phyloP scores from a whole-genome alignment of 768 basidiomycete genomes.

The Megacollybia marginata region DNA sequence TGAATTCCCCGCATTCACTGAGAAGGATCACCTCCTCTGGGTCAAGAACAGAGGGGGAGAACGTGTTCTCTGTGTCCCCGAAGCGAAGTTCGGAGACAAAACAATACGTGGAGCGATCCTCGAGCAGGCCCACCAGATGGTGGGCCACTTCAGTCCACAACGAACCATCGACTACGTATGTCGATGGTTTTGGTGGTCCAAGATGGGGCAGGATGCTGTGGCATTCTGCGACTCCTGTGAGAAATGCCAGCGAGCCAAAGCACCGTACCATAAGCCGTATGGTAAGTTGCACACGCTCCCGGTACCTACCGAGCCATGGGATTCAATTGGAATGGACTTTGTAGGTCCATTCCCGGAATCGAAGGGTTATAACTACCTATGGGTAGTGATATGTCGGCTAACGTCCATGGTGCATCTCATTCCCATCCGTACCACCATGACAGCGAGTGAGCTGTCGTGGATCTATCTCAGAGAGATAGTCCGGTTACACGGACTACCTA shows the following conservation, averaged over 20 bases:
- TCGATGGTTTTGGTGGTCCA: constrained; percentile 12
- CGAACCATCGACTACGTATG: constrained; percentile 20
- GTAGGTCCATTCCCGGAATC: constrained; percentile 3
- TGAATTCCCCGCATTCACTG: not conserved
- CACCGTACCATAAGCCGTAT: not conserved
- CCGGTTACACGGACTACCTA: constrained; percentile 13
- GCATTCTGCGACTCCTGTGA: constrained; percentile 7
- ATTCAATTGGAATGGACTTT: constrained; percentile 18
- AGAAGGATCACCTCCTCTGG: not conserved
- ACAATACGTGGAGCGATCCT: not conserved
- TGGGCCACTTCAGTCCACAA: constrained; percentile 18
- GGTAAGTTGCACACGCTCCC: constrained; percentile 11
- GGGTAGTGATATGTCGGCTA: constrained; percentile 11
- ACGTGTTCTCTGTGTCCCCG: constrained; percentile 1
- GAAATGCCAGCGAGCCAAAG: constrained; percentile 9
- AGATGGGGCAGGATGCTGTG: constrained; percentile 2
- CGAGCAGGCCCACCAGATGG: not conserved
- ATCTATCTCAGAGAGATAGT: constrained; percentile 9
- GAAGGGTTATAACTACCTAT: constrained; percentile 10
- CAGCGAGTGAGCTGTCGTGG: too few species aligned
- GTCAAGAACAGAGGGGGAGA: not conserved
- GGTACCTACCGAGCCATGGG: constrained; percentile 13
- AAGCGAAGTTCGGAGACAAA: not conserved
- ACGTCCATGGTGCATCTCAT: constrained; percentile 3
- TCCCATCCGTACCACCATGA: too few species aligned